phyloP scores from a whole-genome alignment of 495 filamentous ascomycete genomes.

The Penicillium desertorum region DNA sequence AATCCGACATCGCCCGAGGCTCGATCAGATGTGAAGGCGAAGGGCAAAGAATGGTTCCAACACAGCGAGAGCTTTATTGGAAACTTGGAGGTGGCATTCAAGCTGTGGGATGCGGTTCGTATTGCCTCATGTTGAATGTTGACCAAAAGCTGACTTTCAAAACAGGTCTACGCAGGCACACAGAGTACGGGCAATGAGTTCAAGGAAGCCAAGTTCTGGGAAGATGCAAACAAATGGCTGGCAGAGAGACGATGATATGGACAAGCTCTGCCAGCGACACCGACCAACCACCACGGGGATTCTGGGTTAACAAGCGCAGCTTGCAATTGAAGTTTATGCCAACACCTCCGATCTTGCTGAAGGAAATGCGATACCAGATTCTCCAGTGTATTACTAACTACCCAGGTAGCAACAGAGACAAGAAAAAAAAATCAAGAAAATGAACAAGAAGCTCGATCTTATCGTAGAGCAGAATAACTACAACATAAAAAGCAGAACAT shows the following conservation, averaged over 20 bases:
- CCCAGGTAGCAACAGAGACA: slow-evolving; percentile 10
- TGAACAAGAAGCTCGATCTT: background rate
- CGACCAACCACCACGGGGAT: slow-evolving; percentile 16
- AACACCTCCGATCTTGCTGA: background rate
- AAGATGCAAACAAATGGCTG: slow-evolving; percentile 66
- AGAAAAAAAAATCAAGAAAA: slow-evolving; percentile 15
- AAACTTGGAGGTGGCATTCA: slow-evolving; percentile 77
- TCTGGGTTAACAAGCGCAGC: slow-evolving; percentile 18
- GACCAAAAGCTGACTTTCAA: slow-evolving; percentile 15
- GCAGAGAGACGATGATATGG: slow-evolving; percentile 45
- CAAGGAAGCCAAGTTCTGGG: slow-evolving; percentile 60
- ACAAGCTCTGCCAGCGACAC: slow-evolving; percentile 16
- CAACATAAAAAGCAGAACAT: too few species aligned
- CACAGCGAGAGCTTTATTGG: slow-evolving; percentile 70
- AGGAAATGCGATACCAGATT: slow-evolving; percentile 12
- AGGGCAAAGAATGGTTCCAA: slow-evolving; percentile 72
- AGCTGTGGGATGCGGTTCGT: slow-evolving; percentile 78
- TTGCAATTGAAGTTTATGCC: slow-evolving; percentile 10
- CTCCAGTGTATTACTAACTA: slow-evolving; percentile 35
- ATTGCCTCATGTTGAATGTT: background rate
- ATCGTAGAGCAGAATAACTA: background rate
- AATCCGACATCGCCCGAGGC: slow-evolving; percentile 58
- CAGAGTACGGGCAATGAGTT: slow-evolving; percentile 65
- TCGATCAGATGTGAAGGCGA: slow-evolving; percentile 57
- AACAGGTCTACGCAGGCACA: slow-evolving; percentile 62